Percentiles rank a stretch among this genome's conserved stretches.
These are phyloP conservation scores for Pezicula rhizophila DNA, from an alignment of 2,329 filamentous ascomycete genomes.

Conservation along the genomic window DNA sequence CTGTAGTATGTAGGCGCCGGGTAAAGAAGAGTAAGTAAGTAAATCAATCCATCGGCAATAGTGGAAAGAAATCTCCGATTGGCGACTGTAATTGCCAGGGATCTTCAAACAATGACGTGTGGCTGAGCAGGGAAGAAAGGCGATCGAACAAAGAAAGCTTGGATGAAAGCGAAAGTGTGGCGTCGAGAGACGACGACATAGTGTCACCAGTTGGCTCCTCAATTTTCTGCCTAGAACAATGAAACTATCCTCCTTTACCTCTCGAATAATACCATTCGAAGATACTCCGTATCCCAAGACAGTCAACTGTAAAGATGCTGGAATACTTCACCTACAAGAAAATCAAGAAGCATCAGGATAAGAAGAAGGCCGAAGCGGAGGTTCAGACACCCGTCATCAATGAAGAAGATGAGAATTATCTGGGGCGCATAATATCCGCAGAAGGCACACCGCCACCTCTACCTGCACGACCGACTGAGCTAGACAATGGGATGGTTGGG, in stretches of 20 bases:
- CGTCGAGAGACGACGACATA: not conserved
- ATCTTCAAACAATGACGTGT: not conserved
- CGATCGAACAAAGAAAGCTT: not conserved
- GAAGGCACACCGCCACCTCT: slow-evolving; percentile 45
- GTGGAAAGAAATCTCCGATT: not conserved
- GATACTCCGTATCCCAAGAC: not conserved
- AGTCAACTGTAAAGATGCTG: slow-evolving; percentile 41
- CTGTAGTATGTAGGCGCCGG: not conserved
- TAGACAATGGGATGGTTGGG: slow-evolving; percentile 15
- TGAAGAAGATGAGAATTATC: slow-evolving; percentile 52
- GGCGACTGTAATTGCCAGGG: not conserved
- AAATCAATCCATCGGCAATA: not conserved
- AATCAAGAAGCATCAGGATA: slow-evolving; percentile 51
- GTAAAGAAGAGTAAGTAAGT: not conserved
- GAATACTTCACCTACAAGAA: slow-evolving; percentile 60
- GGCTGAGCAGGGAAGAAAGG: not conserved
- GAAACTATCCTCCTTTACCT: not conserved
- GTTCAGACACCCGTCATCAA: slow-evolving; percentile 40
- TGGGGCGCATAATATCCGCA: slow-evolving; percentile 47
- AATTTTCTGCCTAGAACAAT: not conserved
- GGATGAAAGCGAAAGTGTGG: not conserved
- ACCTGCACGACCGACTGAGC: slow-evolving; percentile 29
- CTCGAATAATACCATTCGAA: not conserved
- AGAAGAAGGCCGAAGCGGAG: slow-evolving; percentile 32
- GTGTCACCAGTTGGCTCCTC: not conserved